These are phyloP conservation scores for Aegilops speltoides DNA, from an alignment of 176 grass and related monocot species.

Conservation along the genomic window DNA sequence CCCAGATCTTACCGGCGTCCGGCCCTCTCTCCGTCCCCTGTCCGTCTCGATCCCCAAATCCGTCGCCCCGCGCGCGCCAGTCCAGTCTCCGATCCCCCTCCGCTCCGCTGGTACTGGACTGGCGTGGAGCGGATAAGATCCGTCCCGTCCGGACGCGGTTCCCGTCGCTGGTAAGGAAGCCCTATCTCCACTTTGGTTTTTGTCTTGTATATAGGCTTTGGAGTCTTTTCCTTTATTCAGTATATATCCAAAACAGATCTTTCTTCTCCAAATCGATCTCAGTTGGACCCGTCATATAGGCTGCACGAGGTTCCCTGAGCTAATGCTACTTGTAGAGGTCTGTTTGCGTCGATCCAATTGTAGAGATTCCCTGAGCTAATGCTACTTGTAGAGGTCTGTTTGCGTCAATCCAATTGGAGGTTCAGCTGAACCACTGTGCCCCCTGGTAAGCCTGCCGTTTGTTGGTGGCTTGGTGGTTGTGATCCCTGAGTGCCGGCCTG, in stretches of 20 bases:
- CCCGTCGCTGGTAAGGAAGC: constrained; percentile 1
- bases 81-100: not conserved
- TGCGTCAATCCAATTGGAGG: not conserved
- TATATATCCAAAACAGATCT: not conserved
- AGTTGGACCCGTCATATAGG: not conserved
- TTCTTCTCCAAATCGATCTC: not conserved
- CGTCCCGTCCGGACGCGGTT: not conserved
- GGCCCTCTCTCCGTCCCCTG: not conserved
- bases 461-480: not conserved
- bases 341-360: not conserved
- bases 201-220: not conserved
- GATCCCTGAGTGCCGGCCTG: not conserved
- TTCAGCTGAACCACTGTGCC: not conserved
- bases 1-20: not conserved
- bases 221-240: too few relatives aligned
- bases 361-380: not conserved
- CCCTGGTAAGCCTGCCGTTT: not conserved
- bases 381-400: not conserved
- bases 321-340: not conserved
- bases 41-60: not conserved
- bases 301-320: not conserved
- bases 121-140: not conserved
- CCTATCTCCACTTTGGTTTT: not conserved
- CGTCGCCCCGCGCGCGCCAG: not conserved
- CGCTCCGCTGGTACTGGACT: not conserved